Conservation (phyloP, 2,329 filamentous ascomycete genomes). For the Fusarium mangiferae region DNA sequence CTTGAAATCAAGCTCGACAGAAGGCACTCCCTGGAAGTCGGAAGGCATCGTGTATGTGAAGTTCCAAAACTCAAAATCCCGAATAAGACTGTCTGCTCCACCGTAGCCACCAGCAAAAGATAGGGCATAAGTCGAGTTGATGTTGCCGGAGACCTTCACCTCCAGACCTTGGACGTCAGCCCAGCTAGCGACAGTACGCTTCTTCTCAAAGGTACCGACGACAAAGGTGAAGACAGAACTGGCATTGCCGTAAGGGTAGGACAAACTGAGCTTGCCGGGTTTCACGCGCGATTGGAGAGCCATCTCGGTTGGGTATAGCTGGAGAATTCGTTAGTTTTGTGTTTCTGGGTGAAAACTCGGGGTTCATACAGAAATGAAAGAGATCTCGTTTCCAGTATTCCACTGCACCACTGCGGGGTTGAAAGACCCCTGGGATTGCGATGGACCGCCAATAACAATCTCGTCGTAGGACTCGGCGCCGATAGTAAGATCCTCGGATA, state of each 20-base stretch:
- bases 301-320: slow-evolving; percentile 51
- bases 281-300: slow-evolving; percentile 26
- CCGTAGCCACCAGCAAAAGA: slow-evolving; percentile 47
- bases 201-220: slow-evolving; percentile 58
- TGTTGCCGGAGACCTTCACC: slow-evolving; percentile 58
- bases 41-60: slow-evolving; percentile 55
- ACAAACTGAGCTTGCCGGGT: slow-evolving; percentile 54
- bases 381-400: slow-evolving; percentile 54
- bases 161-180: slow-evolving; percentile 59
- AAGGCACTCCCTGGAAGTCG: background rate
- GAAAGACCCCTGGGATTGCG: slow-evolving; percentile 62
- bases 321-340: slow-evolving; percentile 49
- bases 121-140: slow-evolving; percentile 56
- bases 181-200: slow-evolving; percentile 57
- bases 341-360: slow-evolving; percentile 16
- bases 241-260: slow-evolving; percentile 63
- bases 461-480: slow-evolving; percentile 69
- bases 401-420: slow-evolving; percentile 71
- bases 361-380: slow-evolving; percentile 39
- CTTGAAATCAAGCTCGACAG: background rate
- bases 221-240: slow-evolving; percentile 62
- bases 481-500: slow-evolving; percentile 66
- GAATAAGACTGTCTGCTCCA: slow-evolving; percentile 28
- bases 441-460: slow-evolving; percentile 64
- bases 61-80: slow-evolving; percentile 60